These are phyloP conservation scores for Sclerotinia borealis DNA, from an alignment of 2,329 filamentous ascomycete species.

Conservation along the genomic window DNA sequence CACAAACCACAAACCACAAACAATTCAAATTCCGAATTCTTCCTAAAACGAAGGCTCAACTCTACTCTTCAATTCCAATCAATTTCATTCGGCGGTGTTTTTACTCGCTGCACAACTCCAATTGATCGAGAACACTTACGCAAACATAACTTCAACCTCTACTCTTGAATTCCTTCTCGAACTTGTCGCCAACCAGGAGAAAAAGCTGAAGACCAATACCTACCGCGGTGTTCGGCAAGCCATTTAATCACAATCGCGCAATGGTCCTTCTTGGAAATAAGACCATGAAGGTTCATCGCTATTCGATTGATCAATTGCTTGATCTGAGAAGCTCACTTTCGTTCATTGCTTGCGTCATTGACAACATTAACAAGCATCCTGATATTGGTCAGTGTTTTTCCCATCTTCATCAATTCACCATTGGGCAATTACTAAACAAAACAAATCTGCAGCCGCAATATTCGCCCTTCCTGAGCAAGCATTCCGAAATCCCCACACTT, in stretches of 20 bases:
- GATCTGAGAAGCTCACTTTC: constrained; percentile 24
- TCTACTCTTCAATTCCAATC: neutral
- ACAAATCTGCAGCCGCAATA: constrained; percentile 18
- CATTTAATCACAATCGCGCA: neutral
- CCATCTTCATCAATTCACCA: neutral
- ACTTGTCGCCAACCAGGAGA: neutral
- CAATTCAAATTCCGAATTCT: neutral
- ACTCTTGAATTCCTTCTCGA: neutral
- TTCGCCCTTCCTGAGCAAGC: constrained; percentile 25
- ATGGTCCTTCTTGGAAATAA: constrained; percentile 10
- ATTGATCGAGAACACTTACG: neutral
- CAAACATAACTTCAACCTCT: neutral
- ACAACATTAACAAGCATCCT: constrained; percentile 26
- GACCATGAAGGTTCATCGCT: constrained; percentile 16
- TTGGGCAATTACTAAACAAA: constrained; percentile 1
- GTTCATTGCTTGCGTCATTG: constrained; percentile 20
- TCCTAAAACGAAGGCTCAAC: too few relatives aligned
- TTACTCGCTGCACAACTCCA: neutral
- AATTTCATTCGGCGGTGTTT: neutral
- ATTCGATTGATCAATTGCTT: constrained; percentile 27
- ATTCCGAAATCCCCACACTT: constrained; percentile 20
- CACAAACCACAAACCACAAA: neutral
- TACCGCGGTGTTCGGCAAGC: neutral
- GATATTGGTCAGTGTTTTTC: constrained; percentile 26
- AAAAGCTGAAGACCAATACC: neutral